A percentile compares a stretch with the other conserved stretches of the same genome.
Conservation (phyloP, 257 asterid species). For the Coffea eugenioides region DNA sequence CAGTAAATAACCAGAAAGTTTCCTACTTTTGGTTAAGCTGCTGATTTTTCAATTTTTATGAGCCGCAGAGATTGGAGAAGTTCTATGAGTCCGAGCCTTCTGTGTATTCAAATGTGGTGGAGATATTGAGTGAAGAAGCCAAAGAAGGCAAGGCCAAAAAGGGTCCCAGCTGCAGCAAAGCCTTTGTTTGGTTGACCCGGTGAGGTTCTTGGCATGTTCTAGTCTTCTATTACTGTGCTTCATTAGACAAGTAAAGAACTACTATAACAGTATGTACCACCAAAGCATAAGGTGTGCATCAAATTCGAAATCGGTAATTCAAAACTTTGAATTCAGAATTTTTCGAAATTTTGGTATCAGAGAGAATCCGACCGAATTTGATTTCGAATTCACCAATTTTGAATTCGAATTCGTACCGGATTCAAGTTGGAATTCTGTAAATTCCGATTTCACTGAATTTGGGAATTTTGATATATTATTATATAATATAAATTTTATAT, state of each 20-base stretch:
- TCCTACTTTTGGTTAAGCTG: background rate
- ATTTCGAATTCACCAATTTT: no score
- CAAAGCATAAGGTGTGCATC: no score
- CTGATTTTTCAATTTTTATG: background rate
- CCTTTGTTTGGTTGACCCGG: slow-evolving; percentile 94
- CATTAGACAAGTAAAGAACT: background rate
- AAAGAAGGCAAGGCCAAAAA: slow-evolving; percentile 54
- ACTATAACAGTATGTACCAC: background rate
- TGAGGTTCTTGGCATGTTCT: slow-evolving; percentile 1
- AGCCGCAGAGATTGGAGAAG: slow-evolving; percentile 68
- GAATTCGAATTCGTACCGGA: no score
- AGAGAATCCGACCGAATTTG: no score
- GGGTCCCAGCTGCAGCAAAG: slow-evolving; percentile 68
- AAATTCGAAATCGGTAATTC: no score
- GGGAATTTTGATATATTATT: no score
- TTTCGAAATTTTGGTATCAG: no score
- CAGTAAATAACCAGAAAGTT: background rate
- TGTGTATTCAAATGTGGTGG: slow-evolving; percentile 60
- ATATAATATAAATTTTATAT: no score
- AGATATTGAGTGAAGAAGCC: slow-evolving; percentile 67
- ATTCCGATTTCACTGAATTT: no score
- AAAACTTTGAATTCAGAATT: no score
- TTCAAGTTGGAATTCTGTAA: no score
- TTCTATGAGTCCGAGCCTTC: slow-evolving; percentile 64
- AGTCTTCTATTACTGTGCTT: background rate